Percentiles rank a stretch among this genome's conserved stretches.
Evolutionary conservation across 2,329 filamentous ascomycete genomes (phyloP).

Genomic region (Catunica adiposa): DNA sequence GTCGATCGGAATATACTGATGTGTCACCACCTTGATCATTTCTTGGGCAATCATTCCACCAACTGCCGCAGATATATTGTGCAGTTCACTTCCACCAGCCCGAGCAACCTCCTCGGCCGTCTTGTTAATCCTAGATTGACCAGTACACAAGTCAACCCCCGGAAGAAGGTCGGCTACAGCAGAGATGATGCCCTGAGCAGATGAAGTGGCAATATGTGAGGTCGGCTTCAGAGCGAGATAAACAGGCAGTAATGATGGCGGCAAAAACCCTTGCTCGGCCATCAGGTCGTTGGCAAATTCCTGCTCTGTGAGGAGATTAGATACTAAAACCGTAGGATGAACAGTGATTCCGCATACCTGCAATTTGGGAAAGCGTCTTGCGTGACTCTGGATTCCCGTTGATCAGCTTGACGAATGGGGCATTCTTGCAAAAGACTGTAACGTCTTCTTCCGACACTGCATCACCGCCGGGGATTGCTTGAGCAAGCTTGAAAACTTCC

Average conservation of each 20-base stretch:
- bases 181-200: constrained; percentile 9
- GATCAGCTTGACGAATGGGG: constrained; percentile 79
- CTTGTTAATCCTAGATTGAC: constrained; percentile 3
- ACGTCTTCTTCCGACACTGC: constrained; percentile 55
- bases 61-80: constrained; percentile 75
- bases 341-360: constrained; percentile 2
- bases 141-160: background rate
- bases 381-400: constrained; percentile 27
- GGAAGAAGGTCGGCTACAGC: constrained; percentile 3
- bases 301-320: constrained; percentile 25
- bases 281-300: constrained; percentile 39
- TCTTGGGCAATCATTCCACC: constrained; percentile 96
- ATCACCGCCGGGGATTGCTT: constrained; percentile 31
- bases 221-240: constrained; percentile 45
- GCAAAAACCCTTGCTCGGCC: constrained; percentile 32
- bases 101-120: constrained; percentile 51
- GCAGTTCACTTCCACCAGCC: constrained; percentile 68
- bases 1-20: constrained; percentile 55
- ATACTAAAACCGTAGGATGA: background rate
- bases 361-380: constrained; percentile 1
- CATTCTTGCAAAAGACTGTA: constrained; percentile 89
- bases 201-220: constrained; percentile 12
- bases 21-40: constrained; percentile 73
- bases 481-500: constrained; percentile 54
- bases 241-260: constrained; percentile 47